Evolutionary conservation across 345 rosid species (phyloP), one percentile per base, ranked within the genome.

Genomic region (Eucalyptus albens): DNA sequence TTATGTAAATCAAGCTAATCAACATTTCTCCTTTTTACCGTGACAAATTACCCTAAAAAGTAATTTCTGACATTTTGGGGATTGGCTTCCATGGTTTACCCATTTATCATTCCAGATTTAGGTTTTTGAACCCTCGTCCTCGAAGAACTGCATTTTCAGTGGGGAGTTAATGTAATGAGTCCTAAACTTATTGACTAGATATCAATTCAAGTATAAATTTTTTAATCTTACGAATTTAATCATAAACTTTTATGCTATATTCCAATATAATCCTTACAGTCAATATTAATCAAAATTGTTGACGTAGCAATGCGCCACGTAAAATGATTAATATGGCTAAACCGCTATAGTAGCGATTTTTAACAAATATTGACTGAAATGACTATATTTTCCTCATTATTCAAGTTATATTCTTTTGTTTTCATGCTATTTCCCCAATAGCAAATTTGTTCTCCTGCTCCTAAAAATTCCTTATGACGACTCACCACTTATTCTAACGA

Each of bases 261-360:
- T 65, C 11, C 1, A 7, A 65, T n/a, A 3, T n/a, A 65, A 15
- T 65, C 11, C 2, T 15, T 29, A 5, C 0, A 3, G 1, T 62
- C 7, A 62, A 62, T 65, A 29, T 65, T n/a, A 15, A 65, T 9
- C 11, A 0, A 6, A n/a, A 65, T 15, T n/a, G 5, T 9, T n/a
- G 21, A 65, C 3, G 5, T 65, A 4, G 5, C 19, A 1, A n/a
- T 65, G 8, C 5, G 6, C 3, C 19, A 29, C 8, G 37, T n/a
- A n/a, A 19, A 31, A 65, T 3, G 3, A 15, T 5, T 16, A 7
- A 8, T 1, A 15, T 65, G 6, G 33, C 19, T 15, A 16, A 15
- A 65, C 21, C 0, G 3, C 10, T 16, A n/a, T n/a, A 6, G 2
- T n/a, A n/a, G 10, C 1, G 6, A 65, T 15, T n/a, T 65, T 0